phyloP scores from a whole-genome alignment of 1,284 basidiomycete species.

The Melanopsichium pennsylvanicum region DNA sequence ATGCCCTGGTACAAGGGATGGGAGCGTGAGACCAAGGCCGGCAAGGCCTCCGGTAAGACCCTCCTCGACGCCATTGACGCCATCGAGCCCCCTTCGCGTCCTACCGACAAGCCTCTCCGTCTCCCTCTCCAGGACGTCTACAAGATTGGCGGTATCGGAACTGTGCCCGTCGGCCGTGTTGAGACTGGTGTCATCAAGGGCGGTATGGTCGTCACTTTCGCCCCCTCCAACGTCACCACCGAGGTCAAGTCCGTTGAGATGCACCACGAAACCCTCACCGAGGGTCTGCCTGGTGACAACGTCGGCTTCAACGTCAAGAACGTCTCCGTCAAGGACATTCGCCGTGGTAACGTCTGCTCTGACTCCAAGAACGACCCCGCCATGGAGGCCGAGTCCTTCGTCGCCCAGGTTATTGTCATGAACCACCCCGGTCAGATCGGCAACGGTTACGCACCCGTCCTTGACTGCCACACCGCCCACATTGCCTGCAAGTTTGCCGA shows the following conservation, averaged over 20 bases:
- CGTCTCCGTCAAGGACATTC: constrained; percentile 99
- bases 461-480: constrained; percentile 99
- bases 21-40: constrained; percentile 79
- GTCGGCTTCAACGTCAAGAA: constrained; percentile 92
- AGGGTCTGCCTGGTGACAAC: constrained; percentile 98
- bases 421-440: constrained; percentile 99
- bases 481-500: constrained; percentile 99
- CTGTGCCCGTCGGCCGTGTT: constrained; percentile 99
- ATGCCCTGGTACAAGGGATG: constrained; percentile 99
- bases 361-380: constrained; percentile 99
- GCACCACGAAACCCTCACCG: constrained; percentile 98
- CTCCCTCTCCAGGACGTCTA: constrained; percentile 99
- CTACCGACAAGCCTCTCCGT: constrained; percentile 99
- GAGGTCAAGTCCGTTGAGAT: constrained; percentile 99
- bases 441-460: constrained; percentile 95
- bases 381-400: constrained; percentile 99
- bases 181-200: constrained; percentile 99
- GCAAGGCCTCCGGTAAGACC: constrained; percentile 95
- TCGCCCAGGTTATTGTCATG: constrained; percentile 99
- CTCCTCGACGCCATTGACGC: constrained; percentile 99
- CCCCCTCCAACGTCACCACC: constrained; percentile 97
- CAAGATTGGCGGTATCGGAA: constrained; percentile 99
- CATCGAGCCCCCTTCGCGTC: constrained; percentile 95
- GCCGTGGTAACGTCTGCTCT: constrained; percentile 97
- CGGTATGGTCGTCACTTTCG: constrained; percentile 95